Conservation (phyloP, 345 rosid genomes). For the Raphanus sativus region DNA sequence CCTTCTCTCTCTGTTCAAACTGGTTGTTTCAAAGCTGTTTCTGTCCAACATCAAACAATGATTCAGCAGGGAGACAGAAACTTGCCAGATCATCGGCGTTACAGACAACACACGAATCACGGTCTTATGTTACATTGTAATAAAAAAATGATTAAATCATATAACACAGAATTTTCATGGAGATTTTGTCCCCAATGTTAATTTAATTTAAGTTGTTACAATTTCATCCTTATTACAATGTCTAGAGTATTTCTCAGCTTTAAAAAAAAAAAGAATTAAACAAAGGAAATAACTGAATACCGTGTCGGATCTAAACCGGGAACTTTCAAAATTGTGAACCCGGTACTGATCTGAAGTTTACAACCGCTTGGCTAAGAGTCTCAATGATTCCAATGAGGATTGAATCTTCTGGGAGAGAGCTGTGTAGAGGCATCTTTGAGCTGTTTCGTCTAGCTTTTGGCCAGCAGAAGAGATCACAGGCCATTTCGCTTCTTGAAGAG, state of each 20-base stretch:
- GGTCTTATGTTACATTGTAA: constrained; percentile 21
- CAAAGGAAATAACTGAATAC: not conserved
- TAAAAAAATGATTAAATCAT: not conserved
- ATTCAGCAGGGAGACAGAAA: constrained; percentile 28
- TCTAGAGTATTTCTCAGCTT: constrained; percentile 6
- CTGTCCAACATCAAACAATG: constrained; percentile 28
- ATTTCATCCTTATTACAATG: not conserved
- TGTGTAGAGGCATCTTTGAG: constrained; percentile 63
- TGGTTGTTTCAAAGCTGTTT: constrained; percentile 36
- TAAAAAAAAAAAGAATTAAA: not conserved
- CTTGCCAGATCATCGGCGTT: constrained; percentile 34
- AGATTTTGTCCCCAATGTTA: not conserved
- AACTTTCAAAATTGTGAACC: not conserved
- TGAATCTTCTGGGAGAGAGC: constrained; percentile 64
- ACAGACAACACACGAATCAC: constrained; percentile 28
- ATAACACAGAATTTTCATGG: not conserved
- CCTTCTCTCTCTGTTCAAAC: constrained; percentile 41
- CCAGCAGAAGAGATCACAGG: constrained; percentile 41
- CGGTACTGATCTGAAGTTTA: not conserved
- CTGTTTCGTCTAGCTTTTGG: constrained; percentile 62
- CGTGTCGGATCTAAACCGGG: constrained; percentile 15
- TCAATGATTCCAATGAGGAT: constrained; percentile 58
- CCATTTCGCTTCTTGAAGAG: constrained; percentile 52
- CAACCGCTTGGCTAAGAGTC: constrained; percentile 40
- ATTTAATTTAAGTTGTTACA: not conserved